Evolutionary conservation across 2,329 filamentous ascomycete species (phyloP).

Genomic region (Neofusicoccum cordaticola): DNA sequence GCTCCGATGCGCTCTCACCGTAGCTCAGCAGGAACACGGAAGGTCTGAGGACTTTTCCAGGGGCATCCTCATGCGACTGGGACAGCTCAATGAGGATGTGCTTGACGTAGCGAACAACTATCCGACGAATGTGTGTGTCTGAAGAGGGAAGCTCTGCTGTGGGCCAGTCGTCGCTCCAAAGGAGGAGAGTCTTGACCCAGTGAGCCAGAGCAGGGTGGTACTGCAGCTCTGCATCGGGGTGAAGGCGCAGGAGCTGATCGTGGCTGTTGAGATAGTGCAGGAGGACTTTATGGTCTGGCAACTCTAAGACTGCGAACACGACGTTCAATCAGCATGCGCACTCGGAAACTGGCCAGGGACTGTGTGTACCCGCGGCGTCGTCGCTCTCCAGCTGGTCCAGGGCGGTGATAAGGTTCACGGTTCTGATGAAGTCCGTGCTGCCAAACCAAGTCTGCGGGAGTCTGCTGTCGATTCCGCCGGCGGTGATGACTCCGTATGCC

Average conservation of each 20-base stretch:
- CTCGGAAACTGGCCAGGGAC: not conserved
- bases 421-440: not conserved
- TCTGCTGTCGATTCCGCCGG: not conserved
- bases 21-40: slow-evolving; percentile 21
- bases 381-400: not conserved
- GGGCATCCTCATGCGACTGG: slow-evolving; percentile 17
- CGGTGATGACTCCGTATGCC: not conserved
- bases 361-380: not conserved
- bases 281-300: not conserved
- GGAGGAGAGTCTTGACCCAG: slow-evolving; percentile 37
- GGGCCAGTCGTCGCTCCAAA: slow-evolving; percentile 13
- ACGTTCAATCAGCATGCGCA: not conserved
- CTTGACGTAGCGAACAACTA: slow-evolving; percentile 4
- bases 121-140: not conserved
- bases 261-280: slow-evolving; percentile 4
- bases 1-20: slow-evolving; percentile 17
- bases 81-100: slow-evolving; percentile 28
- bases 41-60: slow-evolving; percentile 21
- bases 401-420: not conserved
- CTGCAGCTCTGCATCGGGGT: slow-evolving; percentile 26
- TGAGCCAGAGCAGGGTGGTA: slow-evolving; percentile 40
- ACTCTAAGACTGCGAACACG: not conserved
- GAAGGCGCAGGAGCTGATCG: not conserved
- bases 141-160: not conserved
- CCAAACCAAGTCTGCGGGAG: not conserved